Evolutionary conservation across 2,329 filamentous ascomycete species (phyloP), one percentile per base, ranked within the genome.

Genomic region (Thielaviopsis ethacetica): DNA sequence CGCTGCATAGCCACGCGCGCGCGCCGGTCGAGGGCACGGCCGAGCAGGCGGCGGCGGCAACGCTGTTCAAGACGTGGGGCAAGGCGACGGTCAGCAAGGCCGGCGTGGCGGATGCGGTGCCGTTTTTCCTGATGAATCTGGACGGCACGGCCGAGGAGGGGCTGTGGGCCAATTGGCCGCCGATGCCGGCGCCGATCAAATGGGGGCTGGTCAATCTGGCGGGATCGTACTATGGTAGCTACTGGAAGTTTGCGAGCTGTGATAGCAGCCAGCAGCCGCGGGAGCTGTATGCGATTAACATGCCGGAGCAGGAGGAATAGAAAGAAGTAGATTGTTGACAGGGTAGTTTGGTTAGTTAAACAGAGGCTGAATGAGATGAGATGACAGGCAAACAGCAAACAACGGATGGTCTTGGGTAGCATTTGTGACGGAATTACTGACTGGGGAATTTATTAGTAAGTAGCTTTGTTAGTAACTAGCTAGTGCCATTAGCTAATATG

Each of bases 231-330:
- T 73, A 83, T 63, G 74, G 74, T 41, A 71, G 74, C 2, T 78
- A 77, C 75, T 85, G 82, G 82, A 81, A 76, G 70, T 86, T 84
- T 71, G 73, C 80, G 34, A 84, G 81, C 65, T 85, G 82, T 64
- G 76, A 81, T 64, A 68, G 71, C 3, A 66, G 69, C 0, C 81
- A 81, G 2, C 68, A 70, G 65, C 79, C 77, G 51, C 76, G 75
- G 67, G 72, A 76, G 66, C 64, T 83, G 62, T 78, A 78, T 64
- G 79, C 79, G 44, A 57, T 57, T 17, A 57, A 57, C 12, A 38
- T 57, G 26, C 44, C 41, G 19, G 54, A 52, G 13, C 50, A 51
- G 21, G 53, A 56, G 22, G 51, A 15, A 10, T 13, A 21, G 21
- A 53, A 47, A 49, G 22, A 49, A 56, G 38, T 21, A 22, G 34